Conservation (phyloP, 768 basidiomycete genomes). For the Mycena chlorophos region DNA sequence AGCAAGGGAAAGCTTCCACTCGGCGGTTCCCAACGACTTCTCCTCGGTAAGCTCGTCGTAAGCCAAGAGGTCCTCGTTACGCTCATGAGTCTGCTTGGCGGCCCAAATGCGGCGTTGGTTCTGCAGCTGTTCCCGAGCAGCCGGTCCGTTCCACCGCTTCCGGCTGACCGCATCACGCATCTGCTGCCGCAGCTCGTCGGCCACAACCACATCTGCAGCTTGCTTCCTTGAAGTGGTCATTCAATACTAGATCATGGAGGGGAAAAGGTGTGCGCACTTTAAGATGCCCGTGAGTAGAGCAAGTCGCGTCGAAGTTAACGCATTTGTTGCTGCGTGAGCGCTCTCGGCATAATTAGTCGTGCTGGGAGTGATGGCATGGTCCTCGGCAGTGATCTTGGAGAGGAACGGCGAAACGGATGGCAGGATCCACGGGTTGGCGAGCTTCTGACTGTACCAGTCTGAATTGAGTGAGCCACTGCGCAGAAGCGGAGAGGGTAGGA, state of each 20-base stretch:
- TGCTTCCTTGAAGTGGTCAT: conserved; percentile 1
- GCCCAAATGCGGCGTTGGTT: neutral
- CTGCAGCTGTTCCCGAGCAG: neutral
- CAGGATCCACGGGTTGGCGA: conserved; percentile 20
- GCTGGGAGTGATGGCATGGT: conserved; percentile 21
- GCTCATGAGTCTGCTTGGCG: neutral
- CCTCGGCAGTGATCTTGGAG: conserved; percentile 8
- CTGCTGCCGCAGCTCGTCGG: neutral
- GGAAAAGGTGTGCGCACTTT: too few relatives aligned
- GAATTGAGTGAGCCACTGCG: neutral
- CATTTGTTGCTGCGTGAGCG: conserved; percentile 18
- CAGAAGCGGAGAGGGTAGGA: too few relatives aligned
- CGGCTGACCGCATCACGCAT: neutral
- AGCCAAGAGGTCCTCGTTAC: neutral
- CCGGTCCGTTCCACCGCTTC: neutral
- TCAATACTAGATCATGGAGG: too few relatives aligned
- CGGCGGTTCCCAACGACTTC: neutral
- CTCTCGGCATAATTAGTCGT: conserved; percentile 23
- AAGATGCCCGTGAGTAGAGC: conserved; percentile 17
- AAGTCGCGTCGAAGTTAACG: conserved; percentile 12
- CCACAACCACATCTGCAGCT: too few relatives aligned
- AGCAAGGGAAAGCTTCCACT: neutral
- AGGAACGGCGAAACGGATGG: conserved; percentile 19
- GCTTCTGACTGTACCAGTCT: conserved; percentile 26
- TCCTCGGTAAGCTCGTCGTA: neutral